phyloP scores from a whole-genome alignment of 441 rosid species.

The Hypseocharis bilobata region DNA sequence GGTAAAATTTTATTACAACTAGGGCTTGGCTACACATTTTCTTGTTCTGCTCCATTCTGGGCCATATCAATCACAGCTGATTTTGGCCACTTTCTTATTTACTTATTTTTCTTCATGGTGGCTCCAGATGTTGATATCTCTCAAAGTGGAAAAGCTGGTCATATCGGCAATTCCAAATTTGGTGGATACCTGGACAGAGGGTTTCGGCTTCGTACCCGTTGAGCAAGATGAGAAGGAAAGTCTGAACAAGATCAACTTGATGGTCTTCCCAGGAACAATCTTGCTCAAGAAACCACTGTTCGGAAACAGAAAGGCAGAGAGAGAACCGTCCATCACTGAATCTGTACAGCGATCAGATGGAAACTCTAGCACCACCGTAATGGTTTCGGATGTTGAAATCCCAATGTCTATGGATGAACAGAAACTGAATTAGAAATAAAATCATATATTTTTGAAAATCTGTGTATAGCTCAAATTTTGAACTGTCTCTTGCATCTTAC shows the following conservation, averaged over 20 bases:
- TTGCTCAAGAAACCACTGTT: conserved; percentile 55
- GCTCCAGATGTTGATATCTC: conserved; percentile 56
- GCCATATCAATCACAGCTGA: background rate
- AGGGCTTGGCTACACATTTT: no score
- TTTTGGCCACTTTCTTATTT: background rate
- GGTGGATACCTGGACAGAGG: conserved; percentile 75
- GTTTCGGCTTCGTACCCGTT: conserved; percentile 66
- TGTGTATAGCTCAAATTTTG: background rate
- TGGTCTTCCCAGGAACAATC: conserved; percentile 81
- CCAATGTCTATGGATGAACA: background rate
- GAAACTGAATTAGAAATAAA: conserved; percentile 2
- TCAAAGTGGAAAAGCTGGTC: conserved; percentile 78
- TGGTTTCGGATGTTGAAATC: background rate
- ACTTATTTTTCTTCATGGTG: conserved; percentile 20
- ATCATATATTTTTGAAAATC: background rate
- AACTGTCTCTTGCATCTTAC: no score
- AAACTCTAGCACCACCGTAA: background rate
- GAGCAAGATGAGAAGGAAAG: conserved; percentile 47
- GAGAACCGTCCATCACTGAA: background rate
- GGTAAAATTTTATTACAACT: conserved; percentile 31
- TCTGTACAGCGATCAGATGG: background rate
- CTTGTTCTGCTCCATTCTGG: no score
- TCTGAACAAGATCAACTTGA: conserved; percentile 56
- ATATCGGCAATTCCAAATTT: conserved; percentile 77
- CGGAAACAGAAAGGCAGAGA: conserved; percentile 24